Evolutionary conservation across 2,329 filamentous ascomycete genomes (phyloP).

Genomic region (Cladosporium sp.): DNA sequence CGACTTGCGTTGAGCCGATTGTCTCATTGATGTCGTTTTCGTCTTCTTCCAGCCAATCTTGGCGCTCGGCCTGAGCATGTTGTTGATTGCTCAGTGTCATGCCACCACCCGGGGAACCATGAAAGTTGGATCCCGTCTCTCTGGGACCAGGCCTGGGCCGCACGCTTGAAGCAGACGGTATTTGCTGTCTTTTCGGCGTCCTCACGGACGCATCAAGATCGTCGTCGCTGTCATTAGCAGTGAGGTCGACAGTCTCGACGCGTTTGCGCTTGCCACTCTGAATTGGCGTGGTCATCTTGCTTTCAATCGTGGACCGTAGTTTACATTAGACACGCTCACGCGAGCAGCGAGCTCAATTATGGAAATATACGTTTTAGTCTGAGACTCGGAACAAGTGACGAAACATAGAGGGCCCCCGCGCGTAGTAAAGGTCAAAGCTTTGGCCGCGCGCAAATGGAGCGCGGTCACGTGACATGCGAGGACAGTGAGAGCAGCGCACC

Average conservation of each 20-base stretch:
- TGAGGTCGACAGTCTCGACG: slow-evolving; percentile 19
- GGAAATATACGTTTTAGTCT: too few species aligned
- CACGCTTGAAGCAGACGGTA: not conserved
- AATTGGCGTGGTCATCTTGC: not conserved
- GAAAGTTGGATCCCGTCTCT: not conserved
- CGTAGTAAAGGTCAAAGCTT: too few species aligned
- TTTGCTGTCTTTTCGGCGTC: not conserved
- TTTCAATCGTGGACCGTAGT: too few species aligned
- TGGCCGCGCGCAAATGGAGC: too few species aligned
- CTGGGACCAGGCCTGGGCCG: not conserved
- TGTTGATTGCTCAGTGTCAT: not conserved
- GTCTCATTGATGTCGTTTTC: slow-evolving; percentile 26
- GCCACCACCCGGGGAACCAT: not conserved
- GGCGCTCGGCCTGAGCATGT: slow-evolving; percentile 20
- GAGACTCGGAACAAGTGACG: too few species aligned
- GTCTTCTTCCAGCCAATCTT: slow-evolving; percentile 27
- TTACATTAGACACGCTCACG: too few species aligned
- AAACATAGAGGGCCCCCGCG: too few species aligned
- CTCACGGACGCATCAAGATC: not conserved
- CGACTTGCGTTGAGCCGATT: slow-evolving; percentile 25
- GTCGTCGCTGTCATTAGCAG: slow-evolving; percentile 16
- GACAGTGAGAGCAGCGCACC: too few species aligned
- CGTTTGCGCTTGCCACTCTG: slow-evolving; percentile 19
- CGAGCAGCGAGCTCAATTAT: too few species aligned
- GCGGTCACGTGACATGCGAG: too few species aligned